Evolutionary conservation across 257 asterid genomes (phyloP), one percentile per base, ranked within the genome.

Genomic region (Sherardia arvensis): DNA sequence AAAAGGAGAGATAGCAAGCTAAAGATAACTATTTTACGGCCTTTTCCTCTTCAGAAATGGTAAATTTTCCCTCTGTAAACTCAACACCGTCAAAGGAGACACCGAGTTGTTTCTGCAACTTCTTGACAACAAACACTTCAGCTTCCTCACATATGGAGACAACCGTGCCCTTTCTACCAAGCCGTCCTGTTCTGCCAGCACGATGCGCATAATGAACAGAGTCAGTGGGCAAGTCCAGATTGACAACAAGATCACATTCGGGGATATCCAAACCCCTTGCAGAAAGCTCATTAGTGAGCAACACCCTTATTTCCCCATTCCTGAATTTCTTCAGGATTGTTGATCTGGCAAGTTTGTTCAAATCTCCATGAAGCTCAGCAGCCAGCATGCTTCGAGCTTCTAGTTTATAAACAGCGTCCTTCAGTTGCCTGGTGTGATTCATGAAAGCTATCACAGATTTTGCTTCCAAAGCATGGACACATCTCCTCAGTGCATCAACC

Each of bases 261-360:
- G 96, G 91, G 21, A 93, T 71, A 77, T 93, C 99, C 64, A 93
- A 83, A 66, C 99, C 97, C 72, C 99, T 81, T 7, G 99, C 99
- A 18, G 97, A 90, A 20, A 93, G 96, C 78, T 93, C 99, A 60
- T 82, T 93, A 11, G 99, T 93, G 70, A 93, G 22, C 74, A 93
- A 69, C 56, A 93, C 95, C 71, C 95, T 84, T 38, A 87, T 77
- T 30, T 87, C 95, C 65, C 97, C 95, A 22, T 84, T 71, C 76
- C 76, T 90, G 54, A 93, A 81, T 77, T 65, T 87, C 83, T 85
- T 93, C 33, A 90, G 60, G 66, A 93, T 83, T 22, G 95, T 85
- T 49, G 97, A 93, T 57, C 99, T 81, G 18, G 74, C 36, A 30
- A 93, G 94, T 80, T 90, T 90, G 80, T 66, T 77, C 17, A 90